Percentiles rank a stretch among this genome's conserved stretches.
Evolutionary conservation across 2,329 filamentous ascomycete species (phyloP).

Genomic region (Anthostomella pinea): DNA sequence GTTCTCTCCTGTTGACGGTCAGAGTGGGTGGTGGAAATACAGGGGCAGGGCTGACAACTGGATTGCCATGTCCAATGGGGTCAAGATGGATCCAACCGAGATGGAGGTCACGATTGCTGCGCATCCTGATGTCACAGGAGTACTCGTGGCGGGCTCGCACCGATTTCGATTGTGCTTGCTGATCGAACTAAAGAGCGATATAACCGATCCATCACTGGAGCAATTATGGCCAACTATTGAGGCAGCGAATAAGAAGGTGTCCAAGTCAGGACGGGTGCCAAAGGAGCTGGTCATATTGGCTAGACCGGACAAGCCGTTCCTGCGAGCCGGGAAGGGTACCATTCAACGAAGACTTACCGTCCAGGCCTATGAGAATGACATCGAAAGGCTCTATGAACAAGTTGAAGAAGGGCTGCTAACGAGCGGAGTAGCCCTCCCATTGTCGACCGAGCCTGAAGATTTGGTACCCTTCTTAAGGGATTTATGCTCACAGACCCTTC

Average conservation of each 20-base stretch:
- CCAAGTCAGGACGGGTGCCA: constrained; percentile 37
- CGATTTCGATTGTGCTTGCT: constrained; percentile 13
- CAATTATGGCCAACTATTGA: constrained; percentile 12
- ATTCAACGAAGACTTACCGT: constrained; percentile 9
- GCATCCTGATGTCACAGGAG: constrained; percentile 10
- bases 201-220: constrained; percentile 3
- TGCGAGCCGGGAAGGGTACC: constrained; percentile 15
- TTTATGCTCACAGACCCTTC: constrained; percentile 14
- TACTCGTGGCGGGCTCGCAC: constrained; percentile 9
- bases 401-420: constrained; percentile 18
- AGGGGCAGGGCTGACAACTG: constrained; percentile 41
- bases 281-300: constrained; percentile 30
- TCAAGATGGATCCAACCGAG: constrained; percentile 36
- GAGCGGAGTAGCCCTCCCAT: constrained; percentile 11
- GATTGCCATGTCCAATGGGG: constrained; percentile 38
- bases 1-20: constrained; percentile 32
- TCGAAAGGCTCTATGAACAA: constrained; percentile 17
- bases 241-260: constrained; percentile 7
- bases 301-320: constrained; percentile 10
- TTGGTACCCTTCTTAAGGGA: constrained; percentile 12
- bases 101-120: constrained; percentile 37
- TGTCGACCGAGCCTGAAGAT: constrained; percentile 7
- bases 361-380: constrained; percentile 3
- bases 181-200: constrained; percentile 2
- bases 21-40: constrained; percentile 22